phyloP scores from a whole-genome alignment of 2,329 filamentous ascomycete genomes.

The Ophiocordyceps robertsii region DNA sequence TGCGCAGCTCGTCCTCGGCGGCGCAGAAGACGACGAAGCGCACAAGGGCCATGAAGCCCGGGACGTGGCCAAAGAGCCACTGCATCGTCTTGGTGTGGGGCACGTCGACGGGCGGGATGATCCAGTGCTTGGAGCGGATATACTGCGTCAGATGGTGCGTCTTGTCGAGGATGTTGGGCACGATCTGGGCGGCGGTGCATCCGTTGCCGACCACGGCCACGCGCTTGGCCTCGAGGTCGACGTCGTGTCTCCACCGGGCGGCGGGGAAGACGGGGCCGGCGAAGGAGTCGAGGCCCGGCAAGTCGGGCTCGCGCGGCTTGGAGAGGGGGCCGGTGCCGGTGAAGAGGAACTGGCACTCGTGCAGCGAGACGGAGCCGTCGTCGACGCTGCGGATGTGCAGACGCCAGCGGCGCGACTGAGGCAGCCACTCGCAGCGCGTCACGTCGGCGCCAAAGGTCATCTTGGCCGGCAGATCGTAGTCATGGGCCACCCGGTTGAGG shows the following conservation, averaged over 20 bases:
- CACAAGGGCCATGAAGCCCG: slow-evolving; percentile 26
- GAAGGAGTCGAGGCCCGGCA: slow-evolving; percentile 37
- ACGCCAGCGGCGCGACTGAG: slow-evolving; percentile 19
- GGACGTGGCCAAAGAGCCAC: slow-evolving; percentile 30
- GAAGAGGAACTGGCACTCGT: slow-evolving; percentile 28
- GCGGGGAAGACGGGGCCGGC: slow-evolving; percentile 39
- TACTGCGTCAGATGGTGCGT: slow-evolving; percentile 25
- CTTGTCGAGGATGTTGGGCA: slow-evolving; percentile 26
- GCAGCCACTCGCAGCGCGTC: slow-evolving; percentile 23
- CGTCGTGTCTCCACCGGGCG: slow-evolving; percentile 37
- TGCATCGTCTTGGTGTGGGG: slow-evolving; percentile 6
- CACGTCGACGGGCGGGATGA: slow-evolving; percentile 18
- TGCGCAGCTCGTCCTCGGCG: slow-evolving; percentile 15
- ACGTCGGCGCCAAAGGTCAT: slow-evolving; percentile 26
- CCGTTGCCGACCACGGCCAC: slow-evolving; percentile 43
- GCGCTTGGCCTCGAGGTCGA: slow-evolving; percentile 31
- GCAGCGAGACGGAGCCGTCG: slow-evolving; percentile 10
- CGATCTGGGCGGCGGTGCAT: slow-evolving; percentile 39
- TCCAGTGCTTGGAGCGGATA: slow-evolving; percentile 29
- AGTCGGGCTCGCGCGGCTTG: slow-evolving; percentile 20
- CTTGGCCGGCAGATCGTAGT: slow-evolving; percentile 24
- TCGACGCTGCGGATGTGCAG: slow-evolving; percentile 13
- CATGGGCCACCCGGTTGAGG: slow-evolving; percentile 34
- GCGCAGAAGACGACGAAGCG: slow-evolving; percentile 27
- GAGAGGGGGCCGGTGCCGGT: slow-evolving; percentile 19